Conservation (phyloP, 1,284 basidiomycete species). For the Athelia sp. region DNA sequence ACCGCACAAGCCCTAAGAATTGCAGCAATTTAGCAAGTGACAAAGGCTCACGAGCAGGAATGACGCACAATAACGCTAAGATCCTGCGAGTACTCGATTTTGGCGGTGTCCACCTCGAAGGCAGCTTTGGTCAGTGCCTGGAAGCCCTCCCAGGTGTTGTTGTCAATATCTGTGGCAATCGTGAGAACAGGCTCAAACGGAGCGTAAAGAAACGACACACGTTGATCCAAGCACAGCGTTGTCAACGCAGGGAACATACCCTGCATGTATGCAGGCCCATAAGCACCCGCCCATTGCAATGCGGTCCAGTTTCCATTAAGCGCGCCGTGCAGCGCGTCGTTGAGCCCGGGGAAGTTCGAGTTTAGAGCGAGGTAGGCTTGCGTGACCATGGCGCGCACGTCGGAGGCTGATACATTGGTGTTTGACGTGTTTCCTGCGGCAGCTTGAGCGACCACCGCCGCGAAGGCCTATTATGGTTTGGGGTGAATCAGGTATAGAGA, state of each 20-base stretch:
- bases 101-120: not conserved
- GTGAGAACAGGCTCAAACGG: not conserved
- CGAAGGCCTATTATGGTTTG: not conserved
- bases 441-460: not conserved
- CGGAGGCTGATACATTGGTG: not conserved
- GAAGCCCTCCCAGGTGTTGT: conserved; percentile 11
- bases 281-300: not conserved
- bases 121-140: conserved; percentile 1
- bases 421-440: not conserved
- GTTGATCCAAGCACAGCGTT: conserved; percentile 8
- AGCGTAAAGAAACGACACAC: conserved; percentile 5
- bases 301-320: conserved; percentile 9
- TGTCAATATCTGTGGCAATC: conserved; percentile 5
- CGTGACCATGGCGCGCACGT: conserved; percentile 8
- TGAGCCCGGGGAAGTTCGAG: conserved; percentile 9
- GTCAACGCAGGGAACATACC: conserved; percentile 1
- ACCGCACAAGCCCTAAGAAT: conserved; percentile 6
- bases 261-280: conserved; percentile 3
- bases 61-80: not conserved
- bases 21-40: not conserved
- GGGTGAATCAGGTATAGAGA: not conserved
- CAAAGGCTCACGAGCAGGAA: not conserved
- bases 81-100: not conserved
- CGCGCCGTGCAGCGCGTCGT: conserved; percentile 6
- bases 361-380: conserved; percentile 7